Conservation (phyloP, 805 yeast species). For the Pichia cephalocereana region DNA sequence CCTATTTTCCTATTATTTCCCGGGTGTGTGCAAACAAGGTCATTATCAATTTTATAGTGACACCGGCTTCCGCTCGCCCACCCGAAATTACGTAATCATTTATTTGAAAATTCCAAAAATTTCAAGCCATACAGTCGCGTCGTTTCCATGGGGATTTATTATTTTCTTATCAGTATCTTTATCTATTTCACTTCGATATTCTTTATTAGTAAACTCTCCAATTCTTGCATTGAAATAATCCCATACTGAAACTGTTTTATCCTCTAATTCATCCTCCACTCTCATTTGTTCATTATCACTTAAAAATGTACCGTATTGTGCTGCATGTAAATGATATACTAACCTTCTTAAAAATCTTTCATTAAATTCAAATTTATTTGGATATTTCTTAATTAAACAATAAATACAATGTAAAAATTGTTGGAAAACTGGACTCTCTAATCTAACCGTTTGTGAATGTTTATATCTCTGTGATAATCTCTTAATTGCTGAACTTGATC, state of each 20-base stretch:
- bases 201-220: slow-evolving; percentile 54
- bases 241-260: slow-evolving; percentile 76
- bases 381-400: slow-evolving; percentile 66
- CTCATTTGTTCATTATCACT: slow-evolving; percentile 66
- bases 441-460: slow-evolving; percentile 40
- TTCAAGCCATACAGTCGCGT: slow-evolving; percentile 1
- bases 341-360: slow-evolving; percentile 79
- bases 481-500: slow-evolving; percentile 31
- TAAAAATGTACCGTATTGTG: slow-evolving; percentile 90
- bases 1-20: too few relatives aligned
- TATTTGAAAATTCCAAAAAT: background rate
- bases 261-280: slow-evolving; percentile 30
- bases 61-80: too few relatives aligned
- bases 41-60: too few relatives aligned
- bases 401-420: slow-evolving; percentile 88
- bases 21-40: too few relatives aligned
- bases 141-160: background rate
- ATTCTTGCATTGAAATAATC: slow-evolving; percentile 52
- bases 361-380: slow-evolving; percentile 72
- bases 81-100: too few relatives aligned
- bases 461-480: slow-evolving; percentile 44
- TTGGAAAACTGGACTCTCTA: slow-evolving; percentile 87
- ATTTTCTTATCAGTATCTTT: background rate
- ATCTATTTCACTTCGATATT: slow-evolving; percentile 22
- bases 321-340: slow-evolving; percentile 81